Base-by-base conservation (phyloP, 768 basidiomycete genomes). In the Crassisporium funariophilum region DNA sequence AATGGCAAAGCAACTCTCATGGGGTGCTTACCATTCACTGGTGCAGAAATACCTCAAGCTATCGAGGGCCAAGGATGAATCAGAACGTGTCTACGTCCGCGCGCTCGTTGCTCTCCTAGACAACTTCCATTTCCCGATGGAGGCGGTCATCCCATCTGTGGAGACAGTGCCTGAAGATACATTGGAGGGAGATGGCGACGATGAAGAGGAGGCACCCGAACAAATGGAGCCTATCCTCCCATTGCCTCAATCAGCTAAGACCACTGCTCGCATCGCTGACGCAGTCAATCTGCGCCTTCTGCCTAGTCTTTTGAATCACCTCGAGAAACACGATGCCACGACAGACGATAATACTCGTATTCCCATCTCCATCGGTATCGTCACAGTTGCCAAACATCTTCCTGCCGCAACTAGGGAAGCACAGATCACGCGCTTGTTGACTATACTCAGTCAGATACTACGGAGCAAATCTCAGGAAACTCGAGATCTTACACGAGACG, bases 401-500 rank as follows among this genome's bases (percentile, higher is more conserved):
- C 95, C 97, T 0, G 67, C 69, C 12, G 66, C 73, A 1, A 67
- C 72, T 0, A 79, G 84, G 8, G 78, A 85, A 24, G 70, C 79
- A 0, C 92, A 97, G 53, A 77, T 94, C 17, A 70, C 79, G 0
- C 80, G 85, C 20, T 71, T 98, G 10, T 61, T 98, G 49, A 98
- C 92, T 1, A 81, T 88, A 17, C 78, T 98, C 45, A 83, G 87
- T 56, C 95, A 98, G 59, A 85, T 88, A 27, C 74, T 99, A 31
- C 87, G 92, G n/a, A 97, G 92, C 64, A 87, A 82, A 55, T 93
- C 93, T 11, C 92, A 95, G 61, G 94, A 98, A 55, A 92, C 91
- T 1, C 76, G 97, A 48, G 93, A 97, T 57, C 75, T 95, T 27
- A 81, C 85, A 5, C 78, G 92, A 11, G 89, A 93, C 41, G 87